Evolutionary conservation across 2,329 filamentous ascomycete species (phyloP).

Genomic region (Fusarium anguioides): DNA sequence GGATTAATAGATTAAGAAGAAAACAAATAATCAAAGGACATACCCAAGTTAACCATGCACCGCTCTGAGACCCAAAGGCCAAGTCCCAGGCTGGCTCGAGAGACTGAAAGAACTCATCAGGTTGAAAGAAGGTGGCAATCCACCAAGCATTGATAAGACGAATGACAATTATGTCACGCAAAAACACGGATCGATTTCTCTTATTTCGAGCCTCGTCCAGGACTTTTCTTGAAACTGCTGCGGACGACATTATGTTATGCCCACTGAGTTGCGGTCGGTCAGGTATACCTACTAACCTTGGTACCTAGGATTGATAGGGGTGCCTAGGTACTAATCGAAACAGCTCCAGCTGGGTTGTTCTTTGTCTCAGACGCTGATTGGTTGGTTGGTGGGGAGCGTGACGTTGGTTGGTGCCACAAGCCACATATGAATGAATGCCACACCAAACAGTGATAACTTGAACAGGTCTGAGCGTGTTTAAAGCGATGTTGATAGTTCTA

Average conservation of each 20-base stretch:
- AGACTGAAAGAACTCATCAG: slow-evolving; percentile 96
- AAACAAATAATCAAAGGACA: slow-evolving; percentile 48
- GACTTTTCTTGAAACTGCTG: slow-evolving; percentile 2
- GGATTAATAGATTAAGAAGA: not conserved
- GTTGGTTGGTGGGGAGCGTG: slow-evolving; percentile 8
- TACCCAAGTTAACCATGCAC: slow-evolving; percentile 97
- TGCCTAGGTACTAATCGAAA: slow-evolving; percentile 3
- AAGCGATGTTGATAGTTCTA: too few relatives aligned
- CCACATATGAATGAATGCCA: not conserved
- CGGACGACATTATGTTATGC: slow-evolving; percentile 26
- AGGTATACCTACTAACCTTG: not conserved
- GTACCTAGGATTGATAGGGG: slow-evolving; percentile 1
- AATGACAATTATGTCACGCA: slow-evolving; percentile 67
- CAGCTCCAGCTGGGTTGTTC: not conserved
- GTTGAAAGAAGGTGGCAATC: slow-evolving; percentile 93
- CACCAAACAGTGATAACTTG: not conserved
- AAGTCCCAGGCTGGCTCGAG: slow-evolving; percentile 94
- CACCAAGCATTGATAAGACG: slow-evolving; percentile 83
- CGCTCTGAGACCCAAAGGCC: slow-evolving; percentile 79
- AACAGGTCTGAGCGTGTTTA: not conserved
- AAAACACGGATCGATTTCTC: slow-evolving; percentile 45
- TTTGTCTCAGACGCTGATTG: slow-evolving; percentile 15
- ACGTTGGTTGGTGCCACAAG: not conserved
- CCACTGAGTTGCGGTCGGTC: not conserved
- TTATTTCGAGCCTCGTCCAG: slow-evolving; percentile 37